Conservation (phyloP, 2,329 filamentous ascomycete species). For the Penicillium polonicum region DNA sequence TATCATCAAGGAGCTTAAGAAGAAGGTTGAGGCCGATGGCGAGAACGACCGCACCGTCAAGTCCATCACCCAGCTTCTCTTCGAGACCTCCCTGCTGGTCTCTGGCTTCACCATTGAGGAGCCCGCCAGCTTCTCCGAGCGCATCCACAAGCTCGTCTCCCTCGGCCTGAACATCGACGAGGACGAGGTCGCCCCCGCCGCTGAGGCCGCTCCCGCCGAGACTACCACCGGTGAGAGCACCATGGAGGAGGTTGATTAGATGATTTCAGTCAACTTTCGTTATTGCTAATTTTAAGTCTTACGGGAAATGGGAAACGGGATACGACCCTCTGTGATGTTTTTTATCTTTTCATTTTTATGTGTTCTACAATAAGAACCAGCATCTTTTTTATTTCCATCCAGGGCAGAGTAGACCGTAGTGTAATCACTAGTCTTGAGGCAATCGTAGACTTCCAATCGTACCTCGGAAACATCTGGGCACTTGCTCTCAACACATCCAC, state of each 20-base stretch:
- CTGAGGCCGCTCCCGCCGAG: constrained; percentile 60
- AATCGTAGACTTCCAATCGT: neutral
- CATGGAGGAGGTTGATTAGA: constrained; percentile 99
- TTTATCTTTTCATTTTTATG: constrained; percentile 12
- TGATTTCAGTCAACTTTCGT: constrained; percentile 11
- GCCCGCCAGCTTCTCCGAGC: constrained; percentile 95
- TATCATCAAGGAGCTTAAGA: constrained; percentile 99
- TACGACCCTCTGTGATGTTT: constrained; percentile 28
- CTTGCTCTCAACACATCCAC: neutral
- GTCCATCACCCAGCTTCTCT: constrained; percentile 96
- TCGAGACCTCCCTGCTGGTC: constrained; percentile 97
- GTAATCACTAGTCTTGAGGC: neutral
- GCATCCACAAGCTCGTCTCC: constrained; percentile 99
- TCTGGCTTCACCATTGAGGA: constrained; percentile 99
- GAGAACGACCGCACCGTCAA: constrained; percentile 99
- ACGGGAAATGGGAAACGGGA: constrained; percentile 32
- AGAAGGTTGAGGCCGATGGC: constrained; percentile 95
- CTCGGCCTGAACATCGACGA: constrained; percentile 97
- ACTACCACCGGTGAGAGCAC: constrained; percentile 78
- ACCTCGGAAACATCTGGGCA: neutral
- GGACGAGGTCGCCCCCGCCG: constrained; percentile 66
- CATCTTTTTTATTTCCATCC: neutral
- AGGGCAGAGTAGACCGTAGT: neutral
- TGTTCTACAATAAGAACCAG: constrained; percentile 8
- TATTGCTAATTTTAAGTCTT: constrained; percentile 25